Base-by-base conservation (phyloP, 163 green algal species). In the Volvox carteri region DNA sequence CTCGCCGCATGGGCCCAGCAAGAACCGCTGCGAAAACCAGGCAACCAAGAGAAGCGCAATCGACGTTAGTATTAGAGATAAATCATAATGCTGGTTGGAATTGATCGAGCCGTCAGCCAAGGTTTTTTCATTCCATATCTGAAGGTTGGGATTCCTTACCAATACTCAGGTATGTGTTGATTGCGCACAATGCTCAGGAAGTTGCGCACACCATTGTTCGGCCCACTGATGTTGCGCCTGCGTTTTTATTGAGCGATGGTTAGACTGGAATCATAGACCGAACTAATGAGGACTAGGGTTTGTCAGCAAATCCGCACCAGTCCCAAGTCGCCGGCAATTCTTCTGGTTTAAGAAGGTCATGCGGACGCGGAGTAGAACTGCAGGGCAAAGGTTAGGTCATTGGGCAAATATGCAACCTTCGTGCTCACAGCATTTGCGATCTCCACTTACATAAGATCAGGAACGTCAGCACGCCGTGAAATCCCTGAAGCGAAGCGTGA, bases 91-190 rank as follows among this genome's bases (percentile, higher is more conserved):
- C n/a, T n/a, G n/a, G n/a, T n/a, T n/a, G n/a, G n/a, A n/a, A n/a
- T n/a, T n/a, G n/a, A n/a, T n/a, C n/a, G n/a, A n/a, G n/a, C n/a
- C n/a, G n/a, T n/a, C n/a, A n/a, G n/a, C n/a, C n/a, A n/a, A n/a
- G n/a, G n/a, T n/a, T n/a, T n/a, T n/a, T n/a, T n/a, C n/a, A n/a
- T n/a, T n/a, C n/a, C n/a, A n/a, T n/a, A n/a, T n/a, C n/a, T n/a
- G n/a, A n/a, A 65, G 54, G 54, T 19, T 65, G 25, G 19, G 8
- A 21, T 42, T 80, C 8, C 73, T 80, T 90, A 91, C 75, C 90
- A 95, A 85, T 94, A 94, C 70, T 95, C 54, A 1, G 95, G 95
- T n/a, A 98, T 98, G 93, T 99, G 97, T 92, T 99, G 97, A 90
- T 99, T 99, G 74, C 96, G 92, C 2, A 92, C 96, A 44, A 93